Conservation (phyloP, 2,329 filamentous ascomycete genomes). For the Coniella lustricola region DNA sequence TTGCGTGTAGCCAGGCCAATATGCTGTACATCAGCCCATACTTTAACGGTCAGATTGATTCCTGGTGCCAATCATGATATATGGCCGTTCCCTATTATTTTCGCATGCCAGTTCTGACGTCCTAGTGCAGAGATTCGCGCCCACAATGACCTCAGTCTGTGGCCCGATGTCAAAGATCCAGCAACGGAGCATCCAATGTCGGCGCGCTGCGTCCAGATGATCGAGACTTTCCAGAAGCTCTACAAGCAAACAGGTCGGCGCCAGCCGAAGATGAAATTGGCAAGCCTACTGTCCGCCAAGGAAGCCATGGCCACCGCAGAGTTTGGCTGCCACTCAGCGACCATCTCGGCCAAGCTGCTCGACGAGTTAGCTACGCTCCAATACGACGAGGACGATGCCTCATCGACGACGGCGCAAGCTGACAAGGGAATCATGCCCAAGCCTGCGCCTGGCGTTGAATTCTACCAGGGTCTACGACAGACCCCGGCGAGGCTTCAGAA, state of each 20-base stretch:
- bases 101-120: background rate
- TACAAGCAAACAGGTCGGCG: constrained; percentile 40
- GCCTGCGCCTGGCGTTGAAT: constrained; percentile 24
- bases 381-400: constrained; percentile 23
- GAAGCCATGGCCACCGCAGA: constrained; percentile 40
- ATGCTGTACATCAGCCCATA: constrained; percentile 44
- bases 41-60: constrained; percentile 32
- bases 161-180: constrained; percentile 40
- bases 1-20: constrained; percentile 40
- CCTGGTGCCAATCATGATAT: no score
- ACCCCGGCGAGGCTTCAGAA: constrained; percentile 28
- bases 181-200: constrained; percentile 41
- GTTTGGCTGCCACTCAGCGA: constrained; percentile 39
- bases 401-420: constrained; percentile 25
- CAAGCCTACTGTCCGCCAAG: constrained; percentile 35
- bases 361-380: constrained; percentile 30
- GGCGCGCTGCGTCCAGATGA: constrained; percentile 39
- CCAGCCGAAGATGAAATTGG: constrained; percentile 41
- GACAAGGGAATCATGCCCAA: constrained; percentile 31
- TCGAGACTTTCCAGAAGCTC: constrained; percentile 38
- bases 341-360: constrained; percentile 34
- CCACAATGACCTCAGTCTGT: constrained; percentile 35
- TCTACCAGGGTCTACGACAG: constrained; percentile 29
- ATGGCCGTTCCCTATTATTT: background rate
- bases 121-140: constrained; percentile 32